phyloP scores from a whole-genome alignment of 306 rosid genomes.

The Pyrus pyrifolia region DNA sequence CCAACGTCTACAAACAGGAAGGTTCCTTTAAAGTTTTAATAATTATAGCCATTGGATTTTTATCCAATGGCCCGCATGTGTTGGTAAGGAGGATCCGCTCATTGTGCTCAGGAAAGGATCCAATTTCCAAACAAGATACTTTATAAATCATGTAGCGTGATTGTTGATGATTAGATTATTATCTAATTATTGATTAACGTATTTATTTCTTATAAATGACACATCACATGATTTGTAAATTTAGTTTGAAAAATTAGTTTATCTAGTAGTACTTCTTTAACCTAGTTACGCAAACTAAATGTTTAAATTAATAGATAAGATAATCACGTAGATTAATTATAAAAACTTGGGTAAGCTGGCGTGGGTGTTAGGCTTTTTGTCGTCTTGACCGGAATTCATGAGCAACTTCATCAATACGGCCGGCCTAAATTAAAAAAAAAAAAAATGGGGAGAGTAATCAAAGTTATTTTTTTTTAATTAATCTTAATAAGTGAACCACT shows the following conservation, averaged over 20 bases:
- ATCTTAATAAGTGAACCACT: background rate
- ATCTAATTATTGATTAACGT: no score
- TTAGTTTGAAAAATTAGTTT: no score
- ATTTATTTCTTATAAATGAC: no score
- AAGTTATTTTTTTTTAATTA: background rate
- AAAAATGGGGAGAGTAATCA: background rate
- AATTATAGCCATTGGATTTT: no score
- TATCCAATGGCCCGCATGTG: no score
- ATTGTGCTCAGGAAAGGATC: no score
- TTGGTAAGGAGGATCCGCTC: no score
- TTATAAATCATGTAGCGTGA: fast-evolving
- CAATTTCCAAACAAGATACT: background rate
- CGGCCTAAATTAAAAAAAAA: background rate
- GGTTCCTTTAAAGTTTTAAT: no score
- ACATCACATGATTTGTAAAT: no score
- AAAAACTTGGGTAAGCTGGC: background rate
- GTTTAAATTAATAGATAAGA: background rate
- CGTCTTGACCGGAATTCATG: background rate
- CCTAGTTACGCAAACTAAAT: background rate
- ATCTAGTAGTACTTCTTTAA: background rate
- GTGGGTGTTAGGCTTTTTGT: background rate
- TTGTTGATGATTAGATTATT: no score
- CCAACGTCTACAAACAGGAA: no score
- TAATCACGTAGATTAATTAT: background rate
- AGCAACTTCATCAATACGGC: background rate